Evolutionary conservation across 371 early-diverging fungal species (phyloP).

Genomic region (Syncephalastrum contaminatum): DNA sequence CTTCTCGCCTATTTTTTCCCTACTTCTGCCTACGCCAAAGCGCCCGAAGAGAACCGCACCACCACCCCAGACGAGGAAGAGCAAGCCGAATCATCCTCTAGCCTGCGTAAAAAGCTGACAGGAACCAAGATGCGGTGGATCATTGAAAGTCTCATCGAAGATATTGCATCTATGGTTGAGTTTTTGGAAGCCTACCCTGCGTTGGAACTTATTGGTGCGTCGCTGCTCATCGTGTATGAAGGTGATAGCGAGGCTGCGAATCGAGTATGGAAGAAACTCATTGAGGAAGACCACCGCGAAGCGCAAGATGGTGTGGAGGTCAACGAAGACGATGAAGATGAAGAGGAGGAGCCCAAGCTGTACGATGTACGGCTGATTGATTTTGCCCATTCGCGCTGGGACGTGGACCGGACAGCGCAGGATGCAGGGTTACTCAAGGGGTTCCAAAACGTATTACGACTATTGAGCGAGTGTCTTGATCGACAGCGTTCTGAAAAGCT

Average conservation of each 20-base stretch:
- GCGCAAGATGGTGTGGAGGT: slow-evolving; percentile 16
- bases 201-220: slow-evolving; percentile 61
- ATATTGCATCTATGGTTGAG: slow-evolving; percentile 53
- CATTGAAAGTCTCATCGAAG: slow-evolving; percentile 60
- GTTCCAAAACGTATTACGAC: slow-evolving; percentile 23
- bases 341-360: slow-evolving; percentile 42
- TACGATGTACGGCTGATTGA: slow-evolving; percentile 73
- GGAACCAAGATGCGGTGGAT: slow-evolving; percentile 52
- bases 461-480: slow-evolving; percentile 25
- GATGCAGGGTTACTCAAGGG: slow-evolving; percentile 37
- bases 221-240: slow-evolving; percentile 73
- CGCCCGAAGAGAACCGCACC: slow-evolving; percentile 10
- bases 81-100: slow-evolving; percentile 9
- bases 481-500: slow-evolving; percentile 22
- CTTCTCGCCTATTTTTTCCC: slow-evolving; percentile 50
- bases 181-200: slow-evolving; percentile 44
- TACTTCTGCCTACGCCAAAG: slow-evolving; percentile 29
- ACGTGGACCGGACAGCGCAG: slow-evolving; percentile 25
- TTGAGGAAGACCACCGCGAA: slow-evolving; percentile 38
- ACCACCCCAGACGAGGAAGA: slow-evolving; percentile 2
- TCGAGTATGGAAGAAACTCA: slow-evolving; percentile 36
- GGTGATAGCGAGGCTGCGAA: slow-evolving; percentile 58
- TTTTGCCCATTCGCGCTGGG: slow-evolving; percentile 76
- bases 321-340: slow-evolving; percentile 29
- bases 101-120: slow-evolving; percentile 4